Percentiles rank a stretch among this genome's conserved stretches.
These are phyloP conservation scores for Coemansia sp. DNA, from an alignment of 192 early-diverging fungal genomes.

Conservation along the genomic window DNA sequence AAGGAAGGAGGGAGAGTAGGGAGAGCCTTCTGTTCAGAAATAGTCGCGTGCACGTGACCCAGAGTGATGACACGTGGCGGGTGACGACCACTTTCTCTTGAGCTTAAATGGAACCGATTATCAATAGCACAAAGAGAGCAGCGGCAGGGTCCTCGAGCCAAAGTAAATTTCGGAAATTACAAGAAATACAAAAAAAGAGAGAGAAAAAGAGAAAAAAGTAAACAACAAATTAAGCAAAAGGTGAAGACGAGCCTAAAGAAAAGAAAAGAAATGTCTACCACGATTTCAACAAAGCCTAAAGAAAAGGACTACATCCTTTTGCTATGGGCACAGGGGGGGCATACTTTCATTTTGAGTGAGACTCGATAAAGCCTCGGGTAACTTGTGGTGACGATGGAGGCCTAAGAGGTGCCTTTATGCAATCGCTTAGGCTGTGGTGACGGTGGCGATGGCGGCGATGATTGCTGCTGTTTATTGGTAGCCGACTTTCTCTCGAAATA, in stretches of 20 bases:
- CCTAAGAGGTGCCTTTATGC: too few species aligned
- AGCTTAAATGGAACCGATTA: not conserved
- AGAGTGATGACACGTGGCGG: not conserved
- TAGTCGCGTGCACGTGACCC: not conserved
- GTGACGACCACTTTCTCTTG: not conserved
- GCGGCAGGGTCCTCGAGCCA: not conserved
- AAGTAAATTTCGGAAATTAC: not conserved
- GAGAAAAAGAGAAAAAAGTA: not conserved
- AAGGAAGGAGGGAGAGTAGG: not conserved
- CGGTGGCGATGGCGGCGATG: too few species aligned
- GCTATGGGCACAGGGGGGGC: too few species aligned
- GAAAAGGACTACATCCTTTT: too few species aligned
- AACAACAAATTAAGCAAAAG: not conserved
- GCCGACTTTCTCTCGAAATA: too few species aligned
- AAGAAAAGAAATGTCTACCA: not conserved
- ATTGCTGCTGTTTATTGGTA: too few species aligned
- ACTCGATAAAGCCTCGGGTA: too few species aligned
- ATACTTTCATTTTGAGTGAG: too few species aligned
- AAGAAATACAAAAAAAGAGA: not conserved
- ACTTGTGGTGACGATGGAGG: too few species aligned
- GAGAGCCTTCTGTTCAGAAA: not conserved
- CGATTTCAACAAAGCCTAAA: too few species aligned
- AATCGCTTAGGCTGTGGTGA: too few species aligned
- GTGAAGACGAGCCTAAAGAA: not conserved
- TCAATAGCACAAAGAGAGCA: conserved; percentile 2